phyloP scores from a whole-genome alignment of 2,329 filamentous ascomycete genomes.

The Penicillium sp. region DNA sequence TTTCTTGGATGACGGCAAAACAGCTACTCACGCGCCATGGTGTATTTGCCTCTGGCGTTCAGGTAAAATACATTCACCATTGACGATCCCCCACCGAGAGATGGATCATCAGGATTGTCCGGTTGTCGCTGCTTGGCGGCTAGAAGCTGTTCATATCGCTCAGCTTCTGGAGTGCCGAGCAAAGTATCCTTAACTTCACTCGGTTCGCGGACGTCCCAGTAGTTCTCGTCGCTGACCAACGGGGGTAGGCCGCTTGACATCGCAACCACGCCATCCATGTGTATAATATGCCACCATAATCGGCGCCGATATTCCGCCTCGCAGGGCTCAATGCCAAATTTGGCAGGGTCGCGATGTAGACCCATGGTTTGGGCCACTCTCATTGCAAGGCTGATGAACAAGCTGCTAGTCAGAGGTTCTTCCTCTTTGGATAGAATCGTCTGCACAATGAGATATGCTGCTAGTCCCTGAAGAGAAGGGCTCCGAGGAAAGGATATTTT shows the following conservation, averaged over 20 bases:
- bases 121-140: conserved; percentile 29
- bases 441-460: conserved; percentile 46
- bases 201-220: conserved; percentile 45
- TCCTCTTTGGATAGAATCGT: conserved; percentile 46
- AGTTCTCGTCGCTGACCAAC: conserved; percentile 45
- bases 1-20: conserved; percentile 1
- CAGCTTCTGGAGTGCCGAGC: conserved; percentile 36
- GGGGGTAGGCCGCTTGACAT: conserved; percentile 48
- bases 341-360: conserved; percentile 46
- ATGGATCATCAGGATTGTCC: conserved; percentile 41
- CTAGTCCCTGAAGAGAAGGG: conserved; percentile 43
- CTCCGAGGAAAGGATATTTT: conserved; percentile 44
- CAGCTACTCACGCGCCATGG: conserved; percentile 41
- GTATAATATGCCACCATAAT: conserved; percentile 48
- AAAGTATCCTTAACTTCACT: conserved; percentile 47
- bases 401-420: conserved; percentile 46
- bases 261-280: conserved; percentile 47
- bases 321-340: conserved; percentile 43
- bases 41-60: conserved; percentile 43
- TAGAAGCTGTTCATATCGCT: conserved; percentile 35
- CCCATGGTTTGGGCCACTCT: conserved; percentile 48
- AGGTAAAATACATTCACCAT: conserved; percentile 44
- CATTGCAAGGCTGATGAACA: conserved; percentile 46
- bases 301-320: conserved; percentile 45
- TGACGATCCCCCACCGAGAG: conserved; percentile 37